A percentile compares a stretch with the other conserved stretches of the same genome.
Conservation (phyloP, 2,329 filamentous ascomycete species). For the Colletotrichum sp. region DNA sequence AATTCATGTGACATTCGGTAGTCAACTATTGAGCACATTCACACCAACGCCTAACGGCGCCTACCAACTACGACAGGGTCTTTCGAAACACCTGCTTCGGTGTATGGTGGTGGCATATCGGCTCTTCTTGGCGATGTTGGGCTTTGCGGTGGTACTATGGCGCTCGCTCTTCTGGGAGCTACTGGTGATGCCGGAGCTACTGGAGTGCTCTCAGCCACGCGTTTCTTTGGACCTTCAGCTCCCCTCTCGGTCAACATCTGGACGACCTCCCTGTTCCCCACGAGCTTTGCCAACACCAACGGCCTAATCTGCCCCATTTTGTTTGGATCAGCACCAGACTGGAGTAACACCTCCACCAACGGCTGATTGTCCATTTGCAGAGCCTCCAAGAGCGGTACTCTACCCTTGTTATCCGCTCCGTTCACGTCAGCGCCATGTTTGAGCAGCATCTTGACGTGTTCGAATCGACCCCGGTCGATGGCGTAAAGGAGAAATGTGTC, state of each 20-base stretch:
- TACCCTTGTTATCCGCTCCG: slow-evolving; percentile 14
- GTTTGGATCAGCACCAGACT: slow-evolving; percentile 23
- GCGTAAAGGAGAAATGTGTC: slow-evolving; percentile 34
- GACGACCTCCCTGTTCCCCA: slow-evolving; percentile 4
- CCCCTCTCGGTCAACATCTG: slow-evolving; percentile 11
- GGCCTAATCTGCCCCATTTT: slow-evolving; percentile 6
- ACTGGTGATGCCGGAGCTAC: neutral
- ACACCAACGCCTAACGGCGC: neutral
- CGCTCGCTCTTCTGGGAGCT: neutral
- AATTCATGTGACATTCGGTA: neutral
- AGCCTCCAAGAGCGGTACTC: slow-evolving; percentile 25
- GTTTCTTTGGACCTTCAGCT: neutral
- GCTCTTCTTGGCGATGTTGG: neutral
- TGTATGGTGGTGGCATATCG: neutral
- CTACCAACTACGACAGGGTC: neutral
- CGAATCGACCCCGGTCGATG: slow-evolving; percentile 27
- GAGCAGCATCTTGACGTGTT: slow-evolving; percentile 30
- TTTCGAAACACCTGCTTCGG: neutral
- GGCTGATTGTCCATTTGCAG: slow-evolving; percentile 23
- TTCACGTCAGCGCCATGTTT: slow-evolving; percentile 38
- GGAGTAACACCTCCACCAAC: slow-evolving; percentile 18
- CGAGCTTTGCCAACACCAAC: neutral
- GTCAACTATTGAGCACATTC: neutral
- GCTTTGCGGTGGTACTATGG: neutral
- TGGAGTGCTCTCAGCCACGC: neutral